Conservation (phyloP, 192 early-diverging fungal species). For the Chytriomyces hyalinus region DNA sequence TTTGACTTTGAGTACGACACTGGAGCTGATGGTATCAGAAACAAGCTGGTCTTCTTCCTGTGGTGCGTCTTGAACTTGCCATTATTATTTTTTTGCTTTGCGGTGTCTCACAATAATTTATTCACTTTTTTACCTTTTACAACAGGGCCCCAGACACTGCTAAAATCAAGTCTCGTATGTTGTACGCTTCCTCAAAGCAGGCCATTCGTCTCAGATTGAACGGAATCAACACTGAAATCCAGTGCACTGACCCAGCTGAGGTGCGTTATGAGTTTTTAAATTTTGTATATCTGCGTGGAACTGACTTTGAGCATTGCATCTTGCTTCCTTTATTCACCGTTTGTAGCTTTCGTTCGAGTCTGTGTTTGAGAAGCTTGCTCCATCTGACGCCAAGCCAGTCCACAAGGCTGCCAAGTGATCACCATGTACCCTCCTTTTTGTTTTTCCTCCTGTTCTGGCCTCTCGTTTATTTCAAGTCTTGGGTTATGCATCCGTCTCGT, state of each 20-base stretch:
- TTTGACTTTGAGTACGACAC: constrained; percentile 84
- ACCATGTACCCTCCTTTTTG: too few relatives aligned
- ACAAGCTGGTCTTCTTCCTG: constrained; percentile 85
- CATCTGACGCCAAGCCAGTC: constrained; percentile 36
- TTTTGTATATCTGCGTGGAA: background rate
- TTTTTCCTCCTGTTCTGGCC: too few relatives aligned
- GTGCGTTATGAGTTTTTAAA: background rate
- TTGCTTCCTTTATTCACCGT: background rate
- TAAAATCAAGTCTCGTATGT: constrained; percentile 82
- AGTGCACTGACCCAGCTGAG: constrained; percentile 83
- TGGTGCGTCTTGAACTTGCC: constrained; percentile 64
- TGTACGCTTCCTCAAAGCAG: constrained; percentile 87
- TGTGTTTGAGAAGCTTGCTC: constrained; percentile 71
- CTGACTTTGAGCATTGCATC: too few relatives aligned
- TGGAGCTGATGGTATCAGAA: constrained; percentile 70
- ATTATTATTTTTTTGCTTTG: too few relatives aligned
- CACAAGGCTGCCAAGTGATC: constrained; percentile 33
- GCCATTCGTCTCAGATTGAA: constrained; percentile 74
- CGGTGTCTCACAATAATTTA: too few relatives aligned
- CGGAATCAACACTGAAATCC: constrained; percentile 78
- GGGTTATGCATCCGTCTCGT: too few relatives aligned
- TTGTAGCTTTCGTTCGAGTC: constrained; percentile 62
- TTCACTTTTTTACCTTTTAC: background rate
- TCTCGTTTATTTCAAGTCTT: too few relatives aligned
- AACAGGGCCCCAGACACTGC: constrained; percentile 78